phyloP scores from a whole-genome alignment of 2,329 filamentous ascomycete species.

The Colletotrichum limetticola region DNA sequence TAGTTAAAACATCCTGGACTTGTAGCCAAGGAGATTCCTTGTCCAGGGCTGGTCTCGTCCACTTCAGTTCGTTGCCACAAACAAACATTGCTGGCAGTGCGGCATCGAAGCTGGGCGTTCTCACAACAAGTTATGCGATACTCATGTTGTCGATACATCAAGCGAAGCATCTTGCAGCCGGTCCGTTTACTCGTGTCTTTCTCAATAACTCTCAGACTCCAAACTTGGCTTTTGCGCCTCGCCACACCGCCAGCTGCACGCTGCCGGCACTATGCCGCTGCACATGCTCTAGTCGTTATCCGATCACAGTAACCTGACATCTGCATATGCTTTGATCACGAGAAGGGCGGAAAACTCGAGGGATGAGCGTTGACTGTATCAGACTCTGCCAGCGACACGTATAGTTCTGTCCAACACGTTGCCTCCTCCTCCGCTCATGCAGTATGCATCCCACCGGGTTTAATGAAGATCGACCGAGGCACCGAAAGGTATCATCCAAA shows the following conservation, averaged over 20 bases:
- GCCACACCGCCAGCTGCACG: background rate
- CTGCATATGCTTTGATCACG: background rate
- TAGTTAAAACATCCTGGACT: background rate
- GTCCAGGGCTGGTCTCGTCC: background rate
- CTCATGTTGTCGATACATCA: background rate
- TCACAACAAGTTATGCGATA: background rate
- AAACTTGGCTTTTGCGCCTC: background rate
- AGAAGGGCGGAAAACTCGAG: background rate
- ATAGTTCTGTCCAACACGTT: slow-evolving; percentile 20
- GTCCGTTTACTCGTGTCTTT: background rate
- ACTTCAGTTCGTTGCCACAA: background rate
- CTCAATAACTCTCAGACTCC: background rate
- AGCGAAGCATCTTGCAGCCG: background rate
- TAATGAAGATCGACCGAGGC: background rate
- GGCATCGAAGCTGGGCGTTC: background rate
- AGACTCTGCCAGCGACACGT: background rate
- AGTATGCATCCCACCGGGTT: background rate
- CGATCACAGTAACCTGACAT: background rate
- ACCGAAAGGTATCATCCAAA: background rate
- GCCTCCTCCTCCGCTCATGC: background rate
- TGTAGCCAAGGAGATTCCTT: background rate
- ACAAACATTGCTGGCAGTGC: background rate
- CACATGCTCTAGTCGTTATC: background rate
- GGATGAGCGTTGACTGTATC: background rate
- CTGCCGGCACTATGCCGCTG: slow-evolving; percentile 1